A percentile compares a stretch with the other conserved stretches of the same genome.
Conservation (phyloP, 768 basidiomycete genomes). For the Tubosaeta sp. region DNA sequence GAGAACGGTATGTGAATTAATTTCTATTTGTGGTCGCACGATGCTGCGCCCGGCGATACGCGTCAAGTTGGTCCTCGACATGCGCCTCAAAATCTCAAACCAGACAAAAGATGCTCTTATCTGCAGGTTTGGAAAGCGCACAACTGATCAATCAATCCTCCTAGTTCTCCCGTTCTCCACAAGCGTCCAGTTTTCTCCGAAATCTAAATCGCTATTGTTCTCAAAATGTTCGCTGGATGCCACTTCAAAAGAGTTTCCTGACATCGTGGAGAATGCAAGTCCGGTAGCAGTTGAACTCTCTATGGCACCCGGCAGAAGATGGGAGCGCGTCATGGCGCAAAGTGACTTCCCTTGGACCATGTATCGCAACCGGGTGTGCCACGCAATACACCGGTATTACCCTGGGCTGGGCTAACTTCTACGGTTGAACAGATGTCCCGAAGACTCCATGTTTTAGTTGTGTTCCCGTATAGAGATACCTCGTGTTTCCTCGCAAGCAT, state of each 20-base stretch:
- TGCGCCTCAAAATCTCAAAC: slow-evolving; percentile 35
- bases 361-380: slow-evolving; percentile 50
- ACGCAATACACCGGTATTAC: background rate
- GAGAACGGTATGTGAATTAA: background rate
- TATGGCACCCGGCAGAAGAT: slow-evolving; percentile 33
- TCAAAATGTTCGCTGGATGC: slow-evolving; percentile 11
- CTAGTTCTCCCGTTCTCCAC: slow-evolving; percentile 23
- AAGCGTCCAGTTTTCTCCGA: slow-evolving; percentile 18
- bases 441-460: slow-evolving; percentile 43
- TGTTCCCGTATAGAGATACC: slow-evolving; percentile 58
- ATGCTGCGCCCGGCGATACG: background rate
- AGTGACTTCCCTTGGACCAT: slow-evolving; percentile 54
- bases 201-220: slow-evolving; percentile 14
- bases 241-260: slow-evolving; percentile 20
- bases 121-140: slow-evolving; percentile 11
- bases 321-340: slow-evolving; percentile 41
- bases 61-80: slow-evolving; percentile 1
- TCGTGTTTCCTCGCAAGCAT: slow-evolving; percentile 56
- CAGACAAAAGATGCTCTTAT: slow-evolving; percentile 30
- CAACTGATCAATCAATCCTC: slow-evolving; percentile 5
- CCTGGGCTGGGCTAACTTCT: slow-evolving; percentile 4
- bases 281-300: slow-evolving; percentile 19
- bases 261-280: slow-evolving; percentile 1
- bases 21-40: background rate
- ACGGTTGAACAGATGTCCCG: slow-evolving; percentile 38